Conservation (phyloP, 2,329 filamentous ascomycete genomes). For the Alternaria arbusti region DNA sequence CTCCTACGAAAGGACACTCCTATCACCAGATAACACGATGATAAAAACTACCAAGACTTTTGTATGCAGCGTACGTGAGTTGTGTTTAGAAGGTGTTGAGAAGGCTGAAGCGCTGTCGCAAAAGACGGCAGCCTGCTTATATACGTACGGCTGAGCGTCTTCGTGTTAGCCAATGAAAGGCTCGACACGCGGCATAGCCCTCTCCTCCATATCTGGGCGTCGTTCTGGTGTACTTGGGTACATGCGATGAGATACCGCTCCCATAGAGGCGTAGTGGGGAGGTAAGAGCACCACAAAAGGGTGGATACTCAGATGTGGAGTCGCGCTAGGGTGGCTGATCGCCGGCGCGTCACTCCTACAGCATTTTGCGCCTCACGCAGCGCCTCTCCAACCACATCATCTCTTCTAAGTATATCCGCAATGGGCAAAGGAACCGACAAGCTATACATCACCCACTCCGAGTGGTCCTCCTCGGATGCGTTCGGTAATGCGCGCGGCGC, state of each 20-base stretch:
- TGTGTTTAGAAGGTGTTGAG: no score
- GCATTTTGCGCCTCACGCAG: slow-evolving; percentile 9
- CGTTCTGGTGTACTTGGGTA: not conserved
- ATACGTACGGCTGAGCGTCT: no score
- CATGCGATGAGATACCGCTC: no score
- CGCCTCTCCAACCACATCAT: not conserved
- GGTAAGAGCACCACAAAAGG: not conserved
- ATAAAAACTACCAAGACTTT: no score
- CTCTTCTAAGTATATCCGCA: not conserved
- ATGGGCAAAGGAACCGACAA: slow-evolving; percentile 53
- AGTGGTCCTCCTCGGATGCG: slow-evolving; percentile 92
- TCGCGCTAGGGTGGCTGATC: slow-evolving; percentile 2
- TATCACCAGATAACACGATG: no score
- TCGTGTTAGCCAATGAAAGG: no score
- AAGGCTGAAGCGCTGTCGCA: no score
- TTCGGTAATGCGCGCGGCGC: slow-evolving; percentile 82
- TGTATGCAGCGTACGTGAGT: no score
- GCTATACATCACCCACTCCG: slow-evolving; percentile 84
- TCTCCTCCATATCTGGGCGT: not conserved
- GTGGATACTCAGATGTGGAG: not conserved
- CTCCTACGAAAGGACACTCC: no score
- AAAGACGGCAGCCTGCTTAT: no score
- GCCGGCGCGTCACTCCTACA: slow-evolving; percentile 10
- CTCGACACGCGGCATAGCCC: not conserved
- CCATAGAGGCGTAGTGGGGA: no score